A percentile compares a stretch with the other conserved stretches of the same genome.
phyloP scores from a whole-genome alignment of 2,329 filamentous ascomycete species.

The Metarhizium anisopliae region DNA sequence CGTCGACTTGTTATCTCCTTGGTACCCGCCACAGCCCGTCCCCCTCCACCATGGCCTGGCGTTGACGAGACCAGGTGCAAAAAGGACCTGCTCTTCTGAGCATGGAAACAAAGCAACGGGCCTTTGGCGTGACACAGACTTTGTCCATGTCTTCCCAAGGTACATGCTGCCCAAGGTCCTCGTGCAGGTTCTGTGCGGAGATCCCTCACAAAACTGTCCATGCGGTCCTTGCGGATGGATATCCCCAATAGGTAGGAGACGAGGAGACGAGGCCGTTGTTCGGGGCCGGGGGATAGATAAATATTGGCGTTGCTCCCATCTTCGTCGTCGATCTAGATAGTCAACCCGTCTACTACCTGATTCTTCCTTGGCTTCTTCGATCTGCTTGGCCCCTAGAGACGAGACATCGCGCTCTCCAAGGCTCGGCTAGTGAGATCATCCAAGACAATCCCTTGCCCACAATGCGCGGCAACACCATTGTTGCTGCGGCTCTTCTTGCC shows the following conservation, averaged over 20 bases:
- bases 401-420: not conserved
- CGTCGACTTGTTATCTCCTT: not conserved
- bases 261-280: not conserved
- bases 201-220: not conserved
- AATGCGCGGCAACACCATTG: slow-evolving; percentile 3
- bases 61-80: not conserved
- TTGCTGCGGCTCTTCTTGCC: slow-evolving; percentile 5
- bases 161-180: not conserved
- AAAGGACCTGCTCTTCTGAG: not conserved
- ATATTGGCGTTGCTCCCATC: not conserved
- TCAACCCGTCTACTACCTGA: not conserved
- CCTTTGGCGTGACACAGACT: not conserved
- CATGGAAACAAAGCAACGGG: not conserved
- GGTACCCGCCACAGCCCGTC: not conserved
- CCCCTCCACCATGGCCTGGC: not conserved
- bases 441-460: not conserved
- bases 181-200: not conserved
- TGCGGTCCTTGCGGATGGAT: not conserved
- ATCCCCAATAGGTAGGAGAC: not conserved
- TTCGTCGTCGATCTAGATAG: not conserved
- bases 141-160: not conserved
- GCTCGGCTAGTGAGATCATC: not conserved
- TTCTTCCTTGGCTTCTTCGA: not conserved
- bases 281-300: not conserved
- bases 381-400: not conserved